A percentile compares a stretch with the other conserved stretches of the same genome.
Conservation (phyloP, 306 rosid species). For the Citrullus colocynthis region DNA sequence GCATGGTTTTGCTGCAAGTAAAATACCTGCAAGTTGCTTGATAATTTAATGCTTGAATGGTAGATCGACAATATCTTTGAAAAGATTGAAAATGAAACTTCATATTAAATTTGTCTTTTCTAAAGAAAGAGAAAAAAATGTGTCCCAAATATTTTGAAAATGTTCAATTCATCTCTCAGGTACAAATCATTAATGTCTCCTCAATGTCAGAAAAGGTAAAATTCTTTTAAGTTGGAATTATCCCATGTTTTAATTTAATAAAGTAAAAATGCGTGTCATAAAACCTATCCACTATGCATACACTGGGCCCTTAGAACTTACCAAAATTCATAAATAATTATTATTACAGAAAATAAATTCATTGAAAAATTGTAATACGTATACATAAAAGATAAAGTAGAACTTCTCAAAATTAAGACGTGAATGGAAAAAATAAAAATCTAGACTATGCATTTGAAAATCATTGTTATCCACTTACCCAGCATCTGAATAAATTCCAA, state of each 20-base stretch:
- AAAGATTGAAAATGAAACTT: not conserved
- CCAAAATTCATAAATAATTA: not conserved
- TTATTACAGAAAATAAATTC: not conserved
- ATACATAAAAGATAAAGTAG: not conserved
- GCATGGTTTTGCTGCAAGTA: constrained; percentile 86
- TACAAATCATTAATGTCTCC: not conserved
- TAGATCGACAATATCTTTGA: not conserved
- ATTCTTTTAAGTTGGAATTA: not conserved
- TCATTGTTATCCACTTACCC: constrained; percentile 84
- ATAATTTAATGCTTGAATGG: not conserved
- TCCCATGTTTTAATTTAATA: not conserved
- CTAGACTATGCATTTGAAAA: not conserved
- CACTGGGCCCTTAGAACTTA: not conserved
- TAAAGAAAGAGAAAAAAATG: not conserved
- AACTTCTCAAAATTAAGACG: not conserved
- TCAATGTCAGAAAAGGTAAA: not conserved
- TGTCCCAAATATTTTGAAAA: not conserved
- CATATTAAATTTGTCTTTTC: not conserved
- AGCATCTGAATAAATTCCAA: constrained; percentile 94
- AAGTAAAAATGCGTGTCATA: not conserved
- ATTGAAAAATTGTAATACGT: not conserved
- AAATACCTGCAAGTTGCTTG: constrained; percentile 39
- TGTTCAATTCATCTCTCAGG: not conserved
- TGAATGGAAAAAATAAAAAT: not conserved
- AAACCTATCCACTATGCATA: not conserved